A percentile compares a stretch with the other conserved stretches of the same genome.
Conservation (phyloP, 1,139 yeast genomes). For the Zygotorulaspora mrakii region DNA sequence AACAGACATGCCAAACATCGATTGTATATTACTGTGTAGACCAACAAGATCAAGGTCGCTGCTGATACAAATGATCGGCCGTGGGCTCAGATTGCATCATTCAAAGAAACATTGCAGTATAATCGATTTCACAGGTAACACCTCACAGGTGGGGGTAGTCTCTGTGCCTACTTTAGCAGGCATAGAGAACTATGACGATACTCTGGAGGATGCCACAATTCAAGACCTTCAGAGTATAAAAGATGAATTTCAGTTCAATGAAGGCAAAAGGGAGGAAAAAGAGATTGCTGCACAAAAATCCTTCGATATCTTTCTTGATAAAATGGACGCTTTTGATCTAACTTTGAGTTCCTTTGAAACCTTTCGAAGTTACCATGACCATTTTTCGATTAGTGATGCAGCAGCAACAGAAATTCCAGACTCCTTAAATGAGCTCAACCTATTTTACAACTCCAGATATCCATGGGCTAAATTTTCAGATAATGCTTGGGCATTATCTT, state of each 20-base stretch:
- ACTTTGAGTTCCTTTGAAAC: slow-evolving; percentile 34
- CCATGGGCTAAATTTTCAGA: slow-evolving; percentile 33
- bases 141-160: slow-evolving; percentile 54
- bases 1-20: slow-evolving; percentile 89
- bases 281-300: slow-evolving; percentile 10
- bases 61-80: slow-evolving; percentile 84
- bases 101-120: slow-evolving; percentile 68
- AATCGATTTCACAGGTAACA: slow-evolving; percentile 72
- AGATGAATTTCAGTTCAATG: slow-evolving; percentile 30
- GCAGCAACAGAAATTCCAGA: too few relatives aligned
- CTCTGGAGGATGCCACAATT: slow-evolving; percentile 39
- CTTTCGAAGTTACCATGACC: slow-evolving; percentile 29
- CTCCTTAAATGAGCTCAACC: slow-evolving; percentile 16
- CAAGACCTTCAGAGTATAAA: slow-evolving; percentile 36
- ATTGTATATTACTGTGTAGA: slow-evolving; percentile 70
- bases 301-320: slow-evolving; percentile 17
- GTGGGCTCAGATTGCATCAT: slow-evolving; percentile 68
- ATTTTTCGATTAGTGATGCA: not conserved
- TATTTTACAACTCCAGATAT: slow-evolving; percentile 25
- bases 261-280: slow-evolving; percentile 8
- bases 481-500: slow-evolving; percentile 30
- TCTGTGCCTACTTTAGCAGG: slow-evolving; percentile 62
- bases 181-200: slow-evolving; percentile 37
- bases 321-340: slow-evolving; percentile 29
- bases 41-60: slow-evolving; percentile 76